phyloP scores from a whole-genome alignment of 2,329 filamentous ascomycete species.

The Beauveria sp. region DNA sequence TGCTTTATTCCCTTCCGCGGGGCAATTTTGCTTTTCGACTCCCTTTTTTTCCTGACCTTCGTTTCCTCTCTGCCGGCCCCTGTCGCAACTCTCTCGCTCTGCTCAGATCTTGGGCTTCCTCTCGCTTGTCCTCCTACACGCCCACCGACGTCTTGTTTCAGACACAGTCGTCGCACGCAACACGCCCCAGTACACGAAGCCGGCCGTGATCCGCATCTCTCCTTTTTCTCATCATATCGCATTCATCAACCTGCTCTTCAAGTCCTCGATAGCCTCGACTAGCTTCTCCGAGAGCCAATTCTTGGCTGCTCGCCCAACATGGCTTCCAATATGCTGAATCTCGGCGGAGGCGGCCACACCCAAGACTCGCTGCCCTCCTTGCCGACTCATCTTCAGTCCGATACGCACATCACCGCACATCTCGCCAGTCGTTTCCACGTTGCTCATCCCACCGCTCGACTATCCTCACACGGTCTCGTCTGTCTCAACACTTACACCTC shows the following conservation, averaged over 20 bases:
- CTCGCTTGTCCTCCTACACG: constrained; percentile 3
- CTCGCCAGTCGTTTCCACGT: constrained; percentile 88
- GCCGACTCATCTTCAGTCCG: constrained; percentile 73
- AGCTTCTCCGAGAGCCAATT: constrained; percentile 18
- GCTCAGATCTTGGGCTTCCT: not conserved
- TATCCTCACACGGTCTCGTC: constrained; percentile 88
- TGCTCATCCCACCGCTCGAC: constrained; percentile 73
- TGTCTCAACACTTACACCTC: constrained; percentile 92
- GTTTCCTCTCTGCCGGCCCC: not conserved
- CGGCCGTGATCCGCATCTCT: not conserved
- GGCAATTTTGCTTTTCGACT: constrained; percentile 8
- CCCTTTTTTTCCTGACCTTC: constrained; percentile 1
- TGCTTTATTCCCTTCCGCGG: constrained; percentile 8
- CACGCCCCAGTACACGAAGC: constrained; percentile 6
- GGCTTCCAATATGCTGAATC: constrained; percentile 50
- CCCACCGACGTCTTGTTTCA: constrained; percentile 1
- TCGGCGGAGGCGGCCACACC: constrained; percentile 57
- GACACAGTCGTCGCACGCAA: constrained; percentile 3
- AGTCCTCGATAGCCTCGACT: not conserved
- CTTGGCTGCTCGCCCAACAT: constrained; percentile 39
- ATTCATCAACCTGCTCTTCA: not conserved
- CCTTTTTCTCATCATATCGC: not conserved
- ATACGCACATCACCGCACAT: constrained; percentile 73
- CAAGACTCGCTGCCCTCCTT: constrained; percentile 84
- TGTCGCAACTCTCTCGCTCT: constrained; percentile 2